A percentile compares a stretch with the other conserved stretches of the same genome.
Evolutionary conservation across 306 rosid species (phyloP).

Genomic region (Rosa multiflora): DNA sequence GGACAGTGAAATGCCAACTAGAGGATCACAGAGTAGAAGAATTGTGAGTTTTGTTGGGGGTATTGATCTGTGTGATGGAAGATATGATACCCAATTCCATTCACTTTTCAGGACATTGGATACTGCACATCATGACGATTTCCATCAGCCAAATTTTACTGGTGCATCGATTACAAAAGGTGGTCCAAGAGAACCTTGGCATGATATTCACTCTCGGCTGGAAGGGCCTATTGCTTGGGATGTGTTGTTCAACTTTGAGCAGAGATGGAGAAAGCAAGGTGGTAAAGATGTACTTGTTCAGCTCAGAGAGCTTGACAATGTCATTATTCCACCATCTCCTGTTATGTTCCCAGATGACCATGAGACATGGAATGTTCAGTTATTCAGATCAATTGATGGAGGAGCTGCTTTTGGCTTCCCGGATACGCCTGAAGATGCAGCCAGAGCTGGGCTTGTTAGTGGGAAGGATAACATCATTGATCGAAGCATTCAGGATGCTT

Average conservation of each 20-base stretch:
- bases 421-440: conserved; percentile 44
- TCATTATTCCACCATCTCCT: conserved; percentile 51
- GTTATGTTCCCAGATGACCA: conserved; percentile 42
- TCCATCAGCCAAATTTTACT: conserved; percentile 47
- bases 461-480: conserved; percentile 56
- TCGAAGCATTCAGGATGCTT: conserved; percentile 54
- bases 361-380: conserved; percentile 51
- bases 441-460: conserved; percentile 45
- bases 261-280: conserved; percentile 59
- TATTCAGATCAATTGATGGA: conserved; percentile 51
- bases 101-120: conserved; percentile 51
- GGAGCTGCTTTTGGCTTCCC: conserved; percentile 57
- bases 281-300: conserved; percentile 45
- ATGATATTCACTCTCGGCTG: conserved; percentile 48
- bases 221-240: conserved; percentile 61
- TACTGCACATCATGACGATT: conserved; percentile 49
- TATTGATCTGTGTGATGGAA: conserved; percentile 49
- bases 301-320: conserved; percentile 40
- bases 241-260: conserved; percentile 47
- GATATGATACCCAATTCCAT: conserved; percentile 49
- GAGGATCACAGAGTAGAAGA: conserved; percentile 37
- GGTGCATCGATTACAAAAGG: conserved; percentile 45
- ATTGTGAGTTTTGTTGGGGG: conserved; percentile 57
- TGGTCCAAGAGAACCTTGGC: conserved; percentile 61
- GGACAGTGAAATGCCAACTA: conserved; percentile 35